Evolutionary conservation across 306 rosid species (phyloP).

Genomic region (Alnus glutinosa): DNA sequence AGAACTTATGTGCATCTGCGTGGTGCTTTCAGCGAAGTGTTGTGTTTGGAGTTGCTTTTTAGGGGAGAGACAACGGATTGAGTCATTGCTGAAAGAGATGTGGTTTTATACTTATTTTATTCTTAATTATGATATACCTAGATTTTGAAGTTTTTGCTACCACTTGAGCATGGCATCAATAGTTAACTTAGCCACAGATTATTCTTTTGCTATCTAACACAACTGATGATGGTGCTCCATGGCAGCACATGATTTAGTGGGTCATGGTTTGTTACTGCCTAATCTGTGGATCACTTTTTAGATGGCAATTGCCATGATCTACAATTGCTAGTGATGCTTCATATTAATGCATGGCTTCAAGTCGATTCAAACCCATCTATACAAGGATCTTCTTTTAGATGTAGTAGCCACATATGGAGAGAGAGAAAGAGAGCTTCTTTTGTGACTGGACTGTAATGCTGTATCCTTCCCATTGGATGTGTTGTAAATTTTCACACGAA

Average conservation of each 20-base stretch:
- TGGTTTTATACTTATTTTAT: background rate
- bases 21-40: background rate
- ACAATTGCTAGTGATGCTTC: background rate
- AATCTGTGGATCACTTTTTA: background rate
- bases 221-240: background rate
- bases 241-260: background rate
- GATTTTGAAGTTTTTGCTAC: background rate
- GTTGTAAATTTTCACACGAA: conserved; percentile 6
- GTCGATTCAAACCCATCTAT: background rate
- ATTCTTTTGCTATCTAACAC: background rate
- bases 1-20: background rate
- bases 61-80: background rate
- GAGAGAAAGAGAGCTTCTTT: background rate
- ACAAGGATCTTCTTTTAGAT: background rate
- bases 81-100: background rate
- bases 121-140: background rate
- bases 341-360: background rate
- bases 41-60: background rate
- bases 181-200: background rate
- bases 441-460: background rate
- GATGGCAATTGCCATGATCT: background rate
- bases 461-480: background rate
- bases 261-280: background rate
- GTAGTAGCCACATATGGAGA: background rate
- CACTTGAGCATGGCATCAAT: background rate